These are phyloP conservation scores for Russula earlei DNA, from an alignment of 768 basidiomycete genomes.

Conservation along the genomic window DNA sequence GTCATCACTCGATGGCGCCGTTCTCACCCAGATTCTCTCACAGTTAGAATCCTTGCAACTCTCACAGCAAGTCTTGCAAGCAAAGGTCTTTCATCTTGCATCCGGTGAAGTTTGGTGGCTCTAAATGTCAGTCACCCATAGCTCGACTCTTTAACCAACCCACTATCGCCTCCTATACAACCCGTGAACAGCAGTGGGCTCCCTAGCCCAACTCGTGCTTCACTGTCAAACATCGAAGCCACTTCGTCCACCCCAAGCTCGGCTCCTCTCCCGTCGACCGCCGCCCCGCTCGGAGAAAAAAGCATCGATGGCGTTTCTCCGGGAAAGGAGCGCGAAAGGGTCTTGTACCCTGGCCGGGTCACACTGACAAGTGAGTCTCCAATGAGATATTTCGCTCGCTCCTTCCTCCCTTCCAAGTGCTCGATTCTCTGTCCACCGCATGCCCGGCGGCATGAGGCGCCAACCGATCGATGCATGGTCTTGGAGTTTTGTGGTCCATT, in stretches of 20 bases:
- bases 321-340: conserved; percentile 63
- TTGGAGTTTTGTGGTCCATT: neutral
- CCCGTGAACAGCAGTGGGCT: conserved; percentile 29
- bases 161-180: conserved; percentile 22
- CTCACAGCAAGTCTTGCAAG: conserved; percentile 68
- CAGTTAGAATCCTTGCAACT: conserved; percentile 65
- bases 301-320: neutral
- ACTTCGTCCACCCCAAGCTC: conserved; percentile 26
- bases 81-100: conserved; percentile 45
- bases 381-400: neutral
- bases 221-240: conserved; percentile 25
- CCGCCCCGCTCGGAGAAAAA: conserved; percentile 16
- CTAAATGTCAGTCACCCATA: conserved; percentile 22
- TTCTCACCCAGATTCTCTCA: conserved; percentile 61
- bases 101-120: neutral
- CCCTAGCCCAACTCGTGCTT: conserved; percentile 24
- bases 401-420: conserved; percentile 1
- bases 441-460: neutral
- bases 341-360: conserved; percentile 75
- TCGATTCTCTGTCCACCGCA: neutral
- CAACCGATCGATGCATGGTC: neutral
- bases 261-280: conserved; percentile 12
- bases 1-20: conserved; percentile 34
- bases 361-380: conserved; percentile 66
- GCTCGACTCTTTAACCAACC: conserved; percentile 42